Evolutionary conservation across 202 grass and related monocot genomes (phyloP).

Genomic region (Elaeis oleifera): DNA sequence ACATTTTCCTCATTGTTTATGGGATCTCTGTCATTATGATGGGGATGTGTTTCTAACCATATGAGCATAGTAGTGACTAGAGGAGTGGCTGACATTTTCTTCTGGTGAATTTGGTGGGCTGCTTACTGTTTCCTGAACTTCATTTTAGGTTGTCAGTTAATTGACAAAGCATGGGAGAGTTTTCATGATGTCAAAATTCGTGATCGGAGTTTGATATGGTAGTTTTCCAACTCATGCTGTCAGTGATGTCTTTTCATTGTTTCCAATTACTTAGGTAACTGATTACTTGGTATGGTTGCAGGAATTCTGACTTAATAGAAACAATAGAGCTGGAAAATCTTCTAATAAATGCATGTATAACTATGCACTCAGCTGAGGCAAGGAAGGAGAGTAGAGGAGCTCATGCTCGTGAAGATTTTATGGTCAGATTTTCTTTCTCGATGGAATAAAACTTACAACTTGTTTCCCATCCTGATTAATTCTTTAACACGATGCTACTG

Average conservation of each 20-base stretch:
- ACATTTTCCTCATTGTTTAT: too few species aligned
- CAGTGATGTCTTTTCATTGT: not conserved
- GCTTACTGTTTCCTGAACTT: slow-evolving; percentile 5
- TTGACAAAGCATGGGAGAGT: slow-evolving; percentile 49
- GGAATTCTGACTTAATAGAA: slow-evolving; percentile 76
- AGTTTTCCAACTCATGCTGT: not conserved
- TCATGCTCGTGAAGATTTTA: slow-evolving; percentile 75
- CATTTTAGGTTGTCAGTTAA: slow-evolving; percentile 35
- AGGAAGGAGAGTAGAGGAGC: slow-evolving; percentile 73
- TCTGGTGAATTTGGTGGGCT: not conserved
- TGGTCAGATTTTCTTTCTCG: slow-evolving; percentile 23
- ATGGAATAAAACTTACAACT: not conserved
- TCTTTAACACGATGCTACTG: too few species aligned
- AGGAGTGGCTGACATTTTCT: not conserved
- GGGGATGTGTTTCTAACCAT: too few species aligned
- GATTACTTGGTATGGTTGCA: slow-evolving; percentile 18
- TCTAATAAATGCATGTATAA: slow-evolving; percentile 67
- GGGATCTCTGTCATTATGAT: too few species aligned
- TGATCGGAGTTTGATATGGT: slow-evolving; percentile 67
- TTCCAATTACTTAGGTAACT: not conserved
- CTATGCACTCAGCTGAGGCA: slow-evolving; percentile 71
- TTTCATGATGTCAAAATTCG: slow-evolving; percentile 45
- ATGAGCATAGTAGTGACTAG: too few species aligned
- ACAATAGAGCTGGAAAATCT: slow-evolving; percentile 73
- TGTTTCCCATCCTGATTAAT: slow-evolving; percentile 2